Conservation (phyloP, 2,329 filamentous ascomycete species). For the Colletotrichum liaoningense region DNA sequence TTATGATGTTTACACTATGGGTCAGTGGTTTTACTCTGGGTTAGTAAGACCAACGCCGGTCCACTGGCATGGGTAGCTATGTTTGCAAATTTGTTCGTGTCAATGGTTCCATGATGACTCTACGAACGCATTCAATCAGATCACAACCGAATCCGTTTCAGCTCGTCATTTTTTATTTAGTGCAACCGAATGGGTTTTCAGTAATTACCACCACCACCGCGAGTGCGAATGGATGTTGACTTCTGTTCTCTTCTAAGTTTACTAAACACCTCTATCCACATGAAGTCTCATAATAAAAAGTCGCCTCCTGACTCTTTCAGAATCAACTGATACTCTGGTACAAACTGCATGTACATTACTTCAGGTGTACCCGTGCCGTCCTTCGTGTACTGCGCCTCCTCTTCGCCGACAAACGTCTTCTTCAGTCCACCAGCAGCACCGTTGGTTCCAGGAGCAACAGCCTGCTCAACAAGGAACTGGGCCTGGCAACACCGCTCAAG, state of each 20-base stretch:
- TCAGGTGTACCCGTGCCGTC: constrained; percentile 39
- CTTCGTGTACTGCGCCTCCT: constrained; percentile 51
- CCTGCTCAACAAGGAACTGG: constrained; percentile 75
- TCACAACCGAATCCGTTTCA: too few species aligned
- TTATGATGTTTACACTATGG: neutral
- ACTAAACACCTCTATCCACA: too few species aligned
- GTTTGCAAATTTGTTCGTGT: too few species aligned
- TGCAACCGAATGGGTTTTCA: too few species aligned
- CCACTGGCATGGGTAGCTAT: neutral
- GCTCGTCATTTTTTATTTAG: too few species aligned
- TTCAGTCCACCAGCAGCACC: constrained; percentile 39
- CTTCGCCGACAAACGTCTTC: constrained; percentile 52
- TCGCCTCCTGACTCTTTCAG: constrained; percentile 45
- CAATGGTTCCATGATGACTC: neutral
- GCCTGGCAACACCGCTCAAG: constrained; percentile 76
- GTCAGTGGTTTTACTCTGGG: neutral
- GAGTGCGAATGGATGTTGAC: neutral
- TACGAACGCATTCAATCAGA: too few species aligned
- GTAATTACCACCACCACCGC: too few species aligned
- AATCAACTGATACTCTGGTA: constrained; percentile 45
- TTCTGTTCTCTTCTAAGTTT: neutral
- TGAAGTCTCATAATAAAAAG: constrained; percentile 40
- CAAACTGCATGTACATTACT: constrained; percentile 50
- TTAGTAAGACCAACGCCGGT: neutral
- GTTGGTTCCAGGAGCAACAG: constrained; percentile 43